Base-by-base conservation (phyloP, 176 grass and related monocot genomes). In the Zoysia japonica region DNA sequence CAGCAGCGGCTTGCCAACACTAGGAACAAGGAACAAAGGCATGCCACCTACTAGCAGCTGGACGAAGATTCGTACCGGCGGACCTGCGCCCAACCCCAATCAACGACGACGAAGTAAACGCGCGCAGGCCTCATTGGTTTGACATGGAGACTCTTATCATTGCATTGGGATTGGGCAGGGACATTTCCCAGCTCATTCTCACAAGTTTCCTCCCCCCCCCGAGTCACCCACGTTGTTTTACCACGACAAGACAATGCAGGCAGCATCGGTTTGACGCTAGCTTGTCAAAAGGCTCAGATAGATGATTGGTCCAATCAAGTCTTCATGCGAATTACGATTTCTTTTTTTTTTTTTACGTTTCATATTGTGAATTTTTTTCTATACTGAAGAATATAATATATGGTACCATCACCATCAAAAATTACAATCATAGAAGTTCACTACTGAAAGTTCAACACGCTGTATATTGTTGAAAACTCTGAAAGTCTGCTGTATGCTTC, bases 131-230 rank as follows among this genome's bases (percentile, higher is more conserved):
- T 51, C 15, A 15, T 84, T 52, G 59, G 59, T 48, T 47, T 51
- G 36, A 17, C 9, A 68, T 17, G 70, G 46, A 35, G 70, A 14
- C 38, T 54, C 36, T 65, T 28, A 79, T 56, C 72, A 51, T 69
- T 73, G 68, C 71, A 28, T 28, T 28, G 28, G 28, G 28, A 68
- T 83, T 79, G 68, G 44, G 61, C 55, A 47, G 14, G 76, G 65
- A 65, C 66, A 46, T 28, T 71, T 70, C 46, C 55, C 67, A 15
- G 28, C 15, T 28, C 46, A 7, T 19, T 39, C 28, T 67, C 17
- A 36, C 68, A 78, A 85, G 82, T 78, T 55, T 85, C 67, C 71
- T 40, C 41, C 57, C 41, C 19, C 19, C 67, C 41, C 35, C 28
- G 28, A 28, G 61, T n/a, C 45, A 36, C 43, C 52, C 62, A 75